Evolutionary conservation across 2,329 filamentous ascomycete genomes (phyloP), one percentile per base, ranked within the genome.

Genomic region (Lasiodiplodia gonubiensis): DNA sequence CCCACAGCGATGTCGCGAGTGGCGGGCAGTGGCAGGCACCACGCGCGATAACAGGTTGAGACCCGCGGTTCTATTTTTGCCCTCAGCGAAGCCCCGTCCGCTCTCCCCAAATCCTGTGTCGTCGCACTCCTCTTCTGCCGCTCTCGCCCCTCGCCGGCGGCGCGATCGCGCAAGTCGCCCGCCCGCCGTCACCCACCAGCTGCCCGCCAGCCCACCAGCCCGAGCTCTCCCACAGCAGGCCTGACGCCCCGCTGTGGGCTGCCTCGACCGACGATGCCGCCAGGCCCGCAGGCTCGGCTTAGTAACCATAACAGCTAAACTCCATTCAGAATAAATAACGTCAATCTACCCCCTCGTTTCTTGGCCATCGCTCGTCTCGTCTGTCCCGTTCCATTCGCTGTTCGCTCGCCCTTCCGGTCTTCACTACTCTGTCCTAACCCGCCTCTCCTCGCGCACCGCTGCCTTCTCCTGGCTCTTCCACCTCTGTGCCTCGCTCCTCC

Each of bases 371-470:
- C 42, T 46, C 42, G 42, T 46, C 42, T 46, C 42, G 42, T 46
- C 42, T 46, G 42, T 46, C 42, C 53, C 59, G 46, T 63, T 63
- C 59, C 59, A 46, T 46, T 46, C 42, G 42, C 42, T 46, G 42
- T 46, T 63, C 59, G 59, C 59, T 63, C 42, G 59, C 59, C 33
- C 59, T 51, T 30, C 59, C 59, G 59, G 59, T 48, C 59, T 63
- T 63, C 59, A 63, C n/a, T 46, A 63, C 59, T 51, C 59, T 48
- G 59, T 63, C 39, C 59, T 63, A 46, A 46, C 42, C 42, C 42
- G 59, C 59, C 33, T 48, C 59, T 63, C 59, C 59, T 63, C 59
- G 59, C 59, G 59, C 59, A 51, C 59, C 59, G 42, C 42, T 51
- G 46, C 42, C 42, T 51, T 37, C 59, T 37, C 59, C 53, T 46